These are phyloP conservation scores for Metschnikowia gruessii DNA, from an alignment of 805 yeast species.

Conservation along the genomic window DNA sequence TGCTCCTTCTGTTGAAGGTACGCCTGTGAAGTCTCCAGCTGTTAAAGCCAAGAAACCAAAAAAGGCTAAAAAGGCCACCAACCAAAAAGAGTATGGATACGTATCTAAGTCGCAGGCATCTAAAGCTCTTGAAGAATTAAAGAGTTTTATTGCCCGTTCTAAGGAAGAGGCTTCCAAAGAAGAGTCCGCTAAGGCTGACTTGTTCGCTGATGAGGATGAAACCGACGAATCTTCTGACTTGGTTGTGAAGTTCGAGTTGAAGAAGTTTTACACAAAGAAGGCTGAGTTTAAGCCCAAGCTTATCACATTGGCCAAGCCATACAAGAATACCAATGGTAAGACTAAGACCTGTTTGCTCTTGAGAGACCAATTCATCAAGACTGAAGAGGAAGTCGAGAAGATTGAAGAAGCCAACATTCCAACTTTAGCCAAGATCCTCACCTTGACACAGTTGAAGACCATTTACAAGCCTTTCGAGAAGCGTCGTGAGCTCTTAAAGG, in stretches of 20 bases:
- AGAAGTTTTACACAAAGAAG: conserved; percentile 60
- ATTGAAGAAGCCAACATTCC: conserved; percentile 49
- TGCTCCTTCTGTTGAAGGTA: conserved; percentile 6
- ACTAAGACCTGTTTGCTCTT: conserved; percentile 63
- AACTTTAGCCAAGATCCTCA: conserved; percentile 53
- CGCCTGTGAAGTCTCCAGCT: conserved; percentile 17
- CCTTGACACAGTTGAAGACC: conserved; percentile 74
- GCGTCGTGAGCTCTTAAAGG: conserved; percentile 66
- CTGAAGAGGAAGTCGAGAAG: conserved; percentile 40
- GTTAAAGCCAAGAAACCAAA: conserved; percentile 16
- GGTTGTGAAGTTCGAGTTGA: conserved; percentile 61
- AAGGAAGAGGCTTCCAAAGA: conserved; percentile 29
- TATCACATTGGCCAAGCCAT: conserved; percentile 46
- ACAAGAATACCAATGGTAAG: conserved; percentile 41
- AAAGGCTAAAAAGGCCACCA: conserved; percentile 10
- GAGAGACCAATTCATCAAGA: conserved; percentile 54
- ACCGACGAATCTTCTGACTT: conserved; percentile 55
- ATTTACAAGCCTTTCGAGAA: conserved; percentile 87
- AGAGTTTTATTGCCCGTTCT: conserved; percentile 48
- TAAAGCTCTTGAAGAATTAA: conserved; percentile 64
- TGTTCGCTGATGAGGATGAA: conserved; percentile 45
- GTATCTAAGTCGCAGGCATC: conserved; percentile 16
- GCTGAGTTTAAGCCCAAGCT: conserved; percentile 55
- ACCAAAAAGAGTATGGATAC: conserved; percentile 14
- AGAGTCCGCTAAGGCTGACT: conserved; percentile 34